phyloP scores from a whole-genome alignment of 2,329 filamentous ascomycete genomes.

The Fusarium sp. region DNA sequence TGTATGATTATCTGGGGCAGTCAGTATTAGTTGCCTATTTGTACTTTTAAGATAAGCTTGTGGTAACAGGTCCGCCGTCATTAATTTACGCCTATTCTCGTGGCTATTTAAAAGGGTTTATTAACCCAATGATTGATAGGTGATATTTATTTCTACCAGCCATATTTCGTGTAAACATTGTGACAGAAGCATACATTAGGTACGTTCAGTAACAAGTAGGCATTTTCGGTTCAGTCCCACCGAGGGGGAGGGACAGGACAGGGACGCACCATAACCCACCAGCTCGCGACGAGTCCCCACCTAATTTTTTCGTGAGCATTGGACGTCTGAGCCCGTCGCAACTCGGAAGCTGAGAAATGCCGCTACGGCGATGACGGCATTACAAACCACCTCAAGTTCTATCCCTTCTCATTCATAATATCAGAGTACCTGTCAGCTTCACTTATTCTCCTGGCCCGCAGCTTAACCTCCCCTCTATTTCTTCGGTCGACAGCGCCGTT shows the following conservation, averaged over 20 bases:
- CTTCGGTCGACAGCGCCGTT: constrained; percentile 32
- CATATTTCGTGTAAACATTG: not conserved
- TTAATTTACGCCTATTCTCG: not conserved
- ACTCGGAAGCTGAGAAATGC: constrained; percentile 51
- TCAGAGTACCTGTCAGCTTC: constrained; percentile 27
- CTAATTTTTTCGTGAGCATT: constrained; percentile 38
- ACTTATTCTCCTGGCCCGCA: constrained; percentile 11
- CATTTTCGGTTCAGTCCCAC: constrained; percentile 12
- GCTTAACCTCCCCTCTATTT: constrained; percentile 9
- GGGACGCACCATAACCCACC: constrained; percentile 22
- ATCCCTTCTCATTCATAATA: constrained; percentile 27
- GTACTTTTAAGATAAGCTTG: constrained; percentile 4
- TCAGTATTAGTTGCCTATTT: not conserved
- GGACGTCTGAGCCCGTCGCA: constrained; percentile 36
- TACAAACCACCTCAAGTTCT: constrained; percentile 42
- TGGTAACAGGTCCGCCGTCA: not conserved
- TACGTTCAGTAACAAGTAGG: not conserved
- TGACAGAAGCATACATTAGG: not conserved
- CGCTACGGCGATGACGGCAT: constrained; percentile 53
- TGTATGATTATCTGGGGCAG: constrained; percentile 11
- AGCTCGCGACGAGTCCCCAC: constrained; percentile 38
- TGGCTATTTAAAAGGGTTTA: not conserved
- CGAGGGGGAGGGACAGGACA: not conserved
- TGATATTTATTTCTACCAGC: not conserved
- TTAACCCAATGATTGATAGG: not conserved